Evolutionary conservation across 1,284 basidiomycete species (phyloP).

Genomic region (Pulchroboletus neoregius): DNA sequence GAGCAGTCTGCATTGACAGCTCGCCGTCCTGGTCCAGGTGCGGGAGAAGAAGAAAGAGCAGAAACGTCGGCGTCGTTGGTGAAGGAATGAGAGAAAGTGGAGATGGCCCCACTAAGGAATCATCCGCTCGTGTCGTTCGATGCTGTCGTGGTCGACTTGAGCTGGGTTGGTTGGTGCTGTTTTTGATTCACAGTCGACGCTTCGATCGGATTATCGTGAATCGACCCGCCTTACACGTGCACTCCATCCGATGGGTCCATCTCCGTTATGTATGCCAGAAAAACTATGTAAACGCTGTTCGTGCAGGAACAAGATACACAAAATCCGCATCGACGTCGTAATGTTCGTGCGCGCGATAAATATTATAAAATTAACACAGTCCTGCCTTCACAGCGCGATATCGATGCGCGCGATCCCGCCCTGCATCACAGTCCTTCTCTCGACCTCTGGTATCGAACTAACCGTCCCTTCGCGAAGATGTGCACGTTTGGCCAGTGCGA

Average conservation of each 20-base stretch:
- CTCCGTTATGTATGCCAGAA: neutral
- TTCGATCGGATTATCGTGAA: conserved; percentile 31
- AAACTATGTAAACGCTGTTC: too few relatives aligned
- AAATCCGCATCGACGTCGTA: neutral
- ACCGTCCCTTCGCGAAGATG: conserved; percentile 21
- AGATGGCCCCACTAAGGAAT: neutral
- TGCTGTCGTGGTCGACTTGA: neutral
- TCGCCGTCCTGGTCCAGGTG: conserved; percentile 6
- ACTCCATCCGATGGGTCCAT: neutral
- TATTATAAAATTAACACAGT: conserved; percentile 18
- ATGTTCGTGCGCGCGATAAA: conserved; percentile 1
- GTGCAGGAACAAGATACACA: neutral
- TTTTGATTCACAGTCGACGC: conserved; percentile 18
- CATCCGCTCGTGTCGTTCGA: conserved; percentile 2
- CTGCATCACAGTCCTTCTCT: conserved; percentile 20
- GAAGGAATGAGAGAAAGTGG: neutral
- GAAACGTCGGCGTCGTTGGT: neutral
- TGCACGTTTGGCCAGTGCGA: conserved; percentile 13
- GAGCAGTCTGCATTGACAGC: conserved; percentile 13
- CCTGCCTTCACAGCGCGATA: conserved; percentile 17
- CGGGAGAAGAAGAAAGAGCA: neutral
- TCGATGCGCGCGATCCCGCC: conserved; percentile 31
- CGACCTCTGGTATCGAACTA: conserved; percentile 24
- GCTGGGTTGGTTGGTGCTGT: neutral
- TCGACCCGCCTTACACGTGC: conserved; percentile 18